phyloP scores from a whole-genome alignment of 2,329 filamentous ascomycete species.

The Aureobasidium lini region DNA sequence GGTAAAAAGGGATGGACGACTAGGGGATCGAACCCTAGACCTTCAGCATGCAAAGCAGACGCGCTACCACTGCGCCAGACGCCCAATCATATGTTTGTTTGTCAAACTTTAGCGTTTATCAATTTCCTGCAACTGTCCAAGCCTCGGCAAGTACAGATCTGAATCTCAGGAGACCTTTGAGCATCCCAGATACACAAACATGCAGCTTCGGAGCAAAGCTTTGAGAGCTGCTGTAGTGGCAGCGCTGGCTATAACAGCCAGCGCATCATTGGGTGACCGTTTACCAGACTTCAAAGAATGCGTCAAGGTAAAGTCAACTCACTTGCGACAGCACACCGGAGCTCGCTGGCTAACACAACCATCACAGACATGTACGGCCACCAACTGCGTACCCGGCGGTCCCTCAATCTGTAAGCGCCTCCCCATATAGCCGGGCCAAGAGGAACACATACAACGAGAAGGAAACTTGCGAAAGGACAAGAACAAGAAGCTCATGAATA shows the following conservation, averaged over 20 bases:
- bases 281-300: constrained; percentile 84
- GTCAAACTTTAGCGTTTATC: not conserved
- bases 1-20: no score
- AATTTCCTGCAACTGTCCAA: not conserved
- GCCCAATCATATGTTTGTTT: not conserved
- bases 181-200: constrained; percentile 1
- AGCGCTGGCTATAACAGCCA: constrained; percentile 22
- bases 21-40: no score
- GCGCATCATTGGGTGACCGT: constrained; percentile 74
- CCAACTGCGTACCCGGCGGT: constrained; percentile 67
- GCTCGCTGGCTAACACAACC: constrained; percentile 7
- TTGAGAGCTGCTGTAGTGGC: constrained; percentile 9
- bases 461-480: not conserved
- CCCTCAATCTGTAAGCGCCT: constrained; percentile 61
- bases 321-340: not conserved
- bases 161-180: constrained; percentile 1
- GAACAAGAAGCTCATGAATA: constrained; percentile 15
- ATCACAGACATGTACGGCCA: constrained; percentile 63
- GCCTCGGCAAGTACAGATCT: not conserved
- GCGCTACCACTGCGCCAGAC: not conserved
- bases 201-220: not conserved
- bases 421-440: constrained; percentile 12
- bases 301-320: constrained; percentile 56
- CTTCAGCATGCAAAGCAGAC: no score
- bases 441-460: not conserved